A percentile compares a stretch with the other conserved stretches of the same genome.
Evolutionary conservation across 257 asterid genomes (phyloP).

Genomic region (Petunia secreta): DNA sequence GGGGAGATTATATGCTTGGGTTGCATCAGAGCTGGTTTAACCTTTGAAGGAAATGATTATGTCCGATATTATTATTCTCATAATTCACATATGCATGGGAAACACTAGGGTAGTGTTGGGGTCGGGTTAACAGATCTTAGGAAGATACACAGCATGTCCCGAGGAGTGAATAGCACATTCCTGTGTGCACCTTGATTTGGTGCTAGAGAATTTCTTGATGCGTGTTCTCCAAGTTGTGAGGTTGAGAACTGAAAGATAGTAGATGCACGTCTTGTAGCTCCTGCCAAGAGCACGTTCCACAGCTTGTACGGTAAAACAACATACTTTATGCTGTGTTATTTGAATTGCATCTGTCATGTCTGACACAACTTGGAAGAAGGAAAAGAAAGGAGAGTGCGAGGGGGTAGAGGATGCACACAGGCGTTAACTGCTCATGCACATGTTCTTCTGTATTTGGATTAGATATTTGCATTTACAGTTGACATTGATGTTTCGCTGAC

Average conservation of each 20-base stretch:
- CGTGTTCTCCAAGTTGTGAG: too few relatives aligned
- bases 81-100: conserved; percentile 7
- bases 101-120: conserved; percentile 18
- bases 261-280: not conserved
- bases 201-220: too few relatives aligned
- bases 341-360: not conserved
- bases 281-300: conserved; percentile 9
- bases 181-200: not conserved
- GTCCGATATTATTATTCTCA: conserved; percentile 2
- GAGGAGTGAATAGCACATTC: not conserved
- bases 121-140: conserved; percentile 7
- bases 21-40: not conserved
- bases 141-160: not conserved
- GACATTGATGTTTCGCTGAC: not conserved
- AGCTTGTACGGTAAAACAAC: not conserved
- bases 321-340: not conserved
- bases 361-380: not conserved
- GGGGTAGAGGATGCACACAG: not conserved
- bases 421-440: not conserved
- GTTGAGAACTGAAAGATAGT: not conserved
- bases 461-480: conserved; percentile 8
- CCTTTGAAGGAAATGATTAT: conserved; percentile 2
- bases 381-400: not conserved
- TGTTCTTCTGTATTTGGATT: conserved; percentile 8
- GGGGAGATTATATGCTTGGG: not conserved